These are phyloP conservation scores for Pelargonium citronellum DNA, from an alignment of 441 rosid species.

Conservation along the genomic window DNA sequence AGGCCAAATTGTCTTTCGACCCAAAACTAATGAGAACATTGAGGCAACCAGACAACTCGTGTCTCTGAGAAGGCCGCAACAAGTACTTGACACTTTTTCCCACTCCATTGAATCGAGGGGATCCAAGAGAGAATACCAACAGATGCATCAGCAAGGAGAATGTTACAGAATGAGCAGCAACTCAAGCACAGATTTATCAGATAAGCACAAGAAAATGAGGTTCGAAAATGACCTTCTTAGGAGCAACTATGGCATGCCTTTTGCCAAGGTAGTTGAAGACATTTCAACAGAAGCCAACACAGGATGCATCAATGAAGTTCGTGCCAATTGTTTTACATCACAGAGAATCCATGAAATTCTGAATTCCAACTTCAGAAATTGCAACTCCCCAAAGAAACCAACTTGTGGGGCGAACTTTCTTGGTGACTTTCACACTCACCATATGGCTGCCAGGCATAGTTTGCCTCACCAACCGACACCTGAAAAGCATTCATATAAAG, in stretches of 20 bases:
- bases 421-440: conserved; percentile 20
- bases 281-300: conserved; percentile 28
- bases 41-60: conserved; percentile 29
- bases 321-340: conserved; percentile 24
- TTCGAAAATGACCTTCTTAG: conserved; percentile 31
- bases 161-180: conserved; percentile 14
- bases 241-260: conserved; percentile 25
- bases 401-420: conserved; percentile 13
- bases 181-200: conserved; percentile 21
- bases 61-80: conserved; percentile 28
- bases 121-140: conserved; percentile 41
- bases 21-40: conserved; percentile 23
- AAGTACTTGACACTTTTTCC: conserved; percentile 26
- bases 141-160: conserved; percentile 33
- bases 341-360: conserved; percentile 21
- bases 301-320: conserved; percentile 20
- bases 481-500: conserved; percentile 20
- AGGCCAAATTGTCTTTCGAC: conserved; percentile 30
- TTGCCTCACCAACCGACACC: conserved; percentile 24
- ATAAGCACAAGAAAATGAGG: conserved; percentile 44
- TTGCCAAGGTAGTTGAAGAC: conserved; percentile 27
- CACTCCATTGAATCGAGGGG: conserved; percentile 37
- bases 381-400: conserved; percentile 13
- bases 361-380: conserved; percentile 21
- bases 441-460: conserved; percentile 20